These are phyloP conservation scores for Leccinum longicurvipes DNA, from an alignment of 768 basidiomycete genomes.

Conservation along the genomic window DNA sequence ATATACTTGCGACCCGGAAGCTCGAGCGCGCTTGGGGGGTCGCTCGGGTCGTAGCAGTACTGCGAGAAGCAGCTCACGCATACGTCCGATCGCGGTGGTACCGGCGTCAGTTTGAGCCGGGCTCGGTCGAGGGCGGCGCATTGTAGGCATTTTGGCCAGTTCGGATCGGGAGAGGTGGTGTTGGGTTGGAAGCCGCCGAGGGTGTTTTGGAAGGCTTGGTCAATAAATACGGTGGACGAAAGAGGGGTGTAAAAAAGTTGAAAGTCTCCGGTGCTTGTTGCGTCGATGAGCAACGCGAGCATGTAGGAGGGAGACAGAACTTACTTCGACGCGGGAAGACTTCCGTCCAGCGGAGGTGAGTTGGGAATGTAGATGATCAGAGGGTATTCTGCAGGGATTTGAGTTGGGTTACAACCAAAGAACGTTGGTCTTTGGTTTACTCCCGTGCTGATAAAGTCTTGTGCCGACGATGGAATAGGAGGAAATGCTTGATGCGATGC, in stretches of 20 bases:
- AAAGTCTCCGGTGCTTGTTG: slow-evolving; percentile 51
- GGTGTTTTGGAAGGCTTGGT: slow-evolving; percentile 55
- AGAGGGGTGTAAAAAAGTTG: slow-evolving; percentile 55
- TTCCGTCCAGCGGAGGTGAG: slow-evolving; percentile 63
- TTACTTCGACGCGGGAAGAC: slow-evolving; percentile 63
- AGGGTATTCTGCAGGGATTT: slow-evolving; percentile 54
- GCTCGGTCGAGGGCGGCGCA: slow-evolving; percentile 62
- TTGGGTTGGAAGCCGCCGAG: slow-evolving; percentile 61
- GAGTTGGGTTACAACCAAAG: slow-evolving; percentile 67
- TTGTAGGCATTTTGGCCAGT: slow-evolving; percentile 56
- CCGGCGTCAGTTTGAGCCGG: slow-evolving; percentile 37
- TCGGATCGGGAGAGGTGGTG: slow-evolving; percentile 49
- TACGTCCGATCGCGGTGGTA: slow-evolving; percentile 39
- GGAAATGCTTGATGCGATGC: slow-evolving; percentile 61
- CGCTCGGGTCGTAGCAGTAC: slow-evolving; percentile 55
- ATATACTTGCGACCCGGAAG: slow-evolving; percentile 37
- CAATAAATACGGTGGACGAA: slow-evolving; percentile 55
- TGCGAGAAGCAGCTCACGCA: slow-evolving; percentile 60
- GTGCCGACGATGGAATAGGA: slow-evolving; percentile 51
- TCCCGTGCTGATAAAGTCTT: slow-evolving; percentile 55
- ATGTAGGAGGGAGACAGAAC: slow-evolving; percentile 1
- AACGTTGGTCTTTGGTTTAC: slow-evolving; percentile 70
- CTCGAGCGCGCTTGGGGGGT: slow-evolving; percentile 52
- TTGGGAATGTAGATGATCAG: slow-evolving; percentile 75
- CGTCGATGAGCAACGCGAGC: neutral